These are phyloP conservation scores for Leishmania tropica DNA, from an alignment of 208 protist species.

Conservation along the genomic window DNA sequence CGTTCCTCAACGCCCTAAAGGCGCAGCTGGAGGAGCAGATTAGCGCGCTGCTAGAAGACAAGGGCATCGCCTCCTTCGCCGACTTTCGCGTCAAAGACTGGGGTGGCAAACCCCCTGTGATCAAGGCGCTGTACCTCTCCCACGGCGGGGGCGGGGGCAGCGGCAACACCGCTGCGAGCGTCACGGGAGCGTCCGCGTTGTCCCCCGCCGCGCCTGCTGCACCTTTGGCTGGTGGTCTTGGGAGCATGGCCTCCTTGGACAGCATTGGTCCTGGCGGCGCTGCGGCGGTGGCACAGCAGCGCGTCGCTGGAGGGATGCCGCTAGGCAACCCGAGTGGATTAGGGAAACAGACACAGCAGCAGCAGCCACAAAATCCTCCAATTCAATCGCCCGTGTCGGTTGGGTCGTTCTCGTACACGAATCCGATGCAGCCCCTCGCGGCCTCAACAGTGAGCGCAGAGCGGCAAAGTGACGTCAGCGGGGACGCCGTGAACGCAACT, in stretches of 20 bases:
- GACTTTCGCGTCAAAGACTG: conserved; percentile 68
- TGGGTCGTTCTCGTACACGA: neutral
- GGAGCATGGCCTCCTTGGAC: neutral
- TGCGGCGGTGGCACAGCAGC: neutral
- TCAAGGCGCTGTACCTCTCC: conserved; percentile 69
- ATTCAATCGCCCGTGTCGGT: neutral
- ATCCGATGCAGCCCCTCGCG: neutral
- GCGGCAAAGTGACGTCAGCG: neutral
- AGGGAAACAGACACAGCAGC: neutral
- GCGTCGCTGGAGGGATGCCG: neutral
- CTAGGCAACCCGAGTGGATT: neutral
- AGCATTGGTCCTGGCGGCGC: neutral
- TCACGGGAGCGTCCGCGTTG: neutral
- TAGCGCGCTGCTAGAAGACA: conserved; percentile 79
- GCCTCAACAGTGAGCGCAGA: neutral
- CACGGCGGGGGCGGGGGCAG: conserved; percentile 8
- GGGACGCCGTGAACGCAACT: neutral
- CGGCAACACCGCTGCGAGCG: neutral
- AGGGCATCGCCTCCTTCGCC: conserved; percentile 72
- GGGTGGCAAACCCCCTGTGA: conserved; percentile 54
- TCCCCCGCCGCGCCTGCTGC: neutral
- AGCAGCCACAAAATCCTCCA: neutral
- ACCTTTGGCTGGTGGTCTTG: neutral
- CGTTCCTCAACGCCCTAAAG: conserved; percentile 38
- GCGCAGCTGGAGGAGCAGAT: conserved; percentile 71